Conservation (phyloP, 2,329 filamentous ascomycete genomes). For the Emmonsiellopsis sp. region DNA sequence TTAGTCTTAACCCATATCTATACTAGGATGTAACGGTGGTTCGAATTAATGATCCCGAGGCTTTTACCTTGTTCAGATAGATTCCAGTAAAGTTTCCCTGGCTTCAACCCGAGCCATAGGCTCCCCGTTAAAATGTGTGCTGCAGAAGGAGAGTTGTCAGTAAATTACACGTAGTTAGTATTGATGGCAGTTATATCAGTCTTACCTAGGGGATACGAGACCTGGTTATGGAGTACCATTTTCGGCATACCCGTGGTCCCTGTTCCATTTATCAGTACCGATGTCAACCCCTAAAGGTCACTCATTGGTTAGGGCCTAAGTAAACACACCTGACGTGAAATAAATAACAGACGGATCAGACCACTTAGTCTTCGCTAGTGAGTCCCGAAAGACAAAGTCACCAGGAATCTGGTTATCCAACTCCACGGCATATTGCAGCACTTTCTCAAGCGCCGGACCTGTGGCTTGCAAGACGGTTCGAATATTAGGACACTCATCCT, state of each 20-base stretch:
- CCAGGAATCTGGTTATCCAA: constrained; percentile 16
- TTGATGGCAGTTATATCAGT: neutral
- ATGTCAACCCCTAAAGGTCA: too few relatives aligned
- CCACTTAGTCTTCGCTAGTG: constrained; percentile 15
- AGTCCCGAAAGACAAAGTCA: constrained; percentile 13
- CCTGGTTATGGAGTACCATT: constrained; percentile 33
- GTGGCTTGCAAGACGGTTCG: constrained; percentile 24
- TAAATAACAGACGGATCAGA: constrained; percentile 27
- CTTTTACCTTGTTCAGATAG: constrained; percentile 27
- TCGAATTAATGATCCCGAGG: neutral
- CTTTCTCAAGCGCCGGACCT: constrained; percentile 13
- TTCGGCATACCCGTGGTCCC: constrained; percentile 33
- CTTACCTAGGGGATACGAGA: constrained; percentile 29
- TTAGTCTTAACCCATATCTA: neutral
- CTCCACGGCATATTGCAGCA: constrained; percentile 17
- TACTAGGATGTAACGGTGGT: neutral
- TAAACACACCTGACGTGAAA: constrained; percentile 22
- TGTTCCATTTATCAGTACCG: neutral
- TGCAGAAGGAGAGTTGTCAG: constrained; percentile 1
- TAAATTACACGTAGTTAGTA: neutral
- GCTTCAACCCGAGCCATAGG: constrained; percentile 27
- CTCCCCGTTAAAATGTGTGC: constrained; percentile 30
- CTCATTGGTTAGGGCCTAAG: neutral
- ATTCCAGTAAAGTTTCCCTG: constrained; percentile 30
- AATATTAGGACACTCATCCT: constrained; percentile 22